Evolutionary conservation across 768 basidiomycete species (phyloP), one percentile per base, ranked within the genome.

Genomic region (Leccinum boreale): DNA sequence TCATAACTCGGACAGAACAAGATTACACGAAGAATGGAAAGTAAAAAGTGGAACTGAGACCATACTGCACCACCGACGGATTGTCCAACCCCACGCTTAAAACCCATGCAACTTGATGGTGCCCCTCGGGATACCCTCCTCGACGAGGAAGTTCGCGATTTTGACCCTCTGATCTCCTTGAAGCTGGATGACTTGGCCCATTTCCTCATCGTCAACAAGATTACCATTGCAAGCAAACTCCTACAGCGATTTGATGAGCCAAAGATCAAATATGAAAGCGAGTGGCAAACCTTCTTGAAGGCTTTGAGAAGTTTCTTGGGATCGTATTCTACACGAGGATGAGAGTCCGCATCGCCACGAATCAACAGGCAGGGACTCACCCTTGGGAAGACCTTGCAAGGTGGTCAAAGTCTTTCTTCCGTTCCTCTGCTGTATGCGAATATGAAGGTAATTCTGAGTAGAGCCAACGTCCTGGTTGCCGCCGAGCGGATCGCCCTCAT

Each of bases 191-290:
- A 99, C 92, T 78, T 94, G 84, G 56, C 97, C 97, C 79, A 93
- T 85, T 78, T 94, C 92, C 73, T 91, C 91, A 77, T 97, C 92
- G 53, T 94, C 91, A 63, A 97, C 91, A 66, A 99, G 84, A 52
- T 90, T 95, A 65, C 97, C 97, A 76, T 99, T 99, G 80, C 95
- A 98, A 63, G 95, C 95, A 66, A 98, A 97, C 81, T 97, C 93
- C 93, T 95, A 64, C 11, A 51, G 44, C 7, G 15, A 15, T 21
- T 29, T 8, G 17, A 33, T 67, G 12, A 58, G 59, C 67, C 48
- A 61, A 49, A 29, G 17, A 36, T 28, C 28, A 11, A n/a, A 45
- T 3, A 56, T 12, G 4, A 29, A 12, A 39, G n/a, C 1, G 7
- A 29, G 47, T 8, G 17, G 3, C 58, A 49, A 58, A 90, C 93